These are phyloP conservation scores for Oenanthe sinensis DNA, from an alignment of 129 eudicot species.

Conservation along the genomic window DNA sequence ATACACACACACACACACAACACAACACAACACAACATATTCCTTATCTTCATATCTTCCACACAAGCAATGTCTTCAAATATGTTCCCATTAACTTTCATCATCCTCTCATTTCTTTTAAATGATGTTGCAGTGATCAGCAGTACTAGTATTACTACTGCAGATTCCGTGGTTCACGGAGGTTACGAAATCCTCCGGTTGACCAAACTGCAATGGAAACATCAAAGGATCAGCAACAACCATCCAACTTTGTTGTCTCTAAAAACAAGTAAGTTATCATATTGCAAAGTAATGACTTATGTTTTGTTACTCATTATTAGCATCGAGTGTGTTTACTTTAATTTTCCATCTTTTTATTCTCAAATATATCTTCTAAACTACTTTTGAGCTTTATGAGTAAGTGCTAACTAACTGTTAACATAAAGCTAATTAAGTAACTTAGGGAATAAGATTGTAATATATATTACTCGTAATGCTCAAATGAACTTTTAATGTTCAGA, in stretches of 20 bases:
- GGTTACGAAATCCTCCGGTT: conserved; percentile 41
- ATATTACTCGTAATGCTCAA: not conserved
- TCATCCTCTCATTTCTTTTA: conserved; percentile 20
- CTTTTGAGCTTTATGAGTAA: conserved; percentile 11
- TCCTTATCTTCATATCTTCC: conserved; percentile 3
- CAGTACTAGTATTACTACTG: conserved; percentile 7
- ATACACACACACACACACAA: too few relatives aligned
- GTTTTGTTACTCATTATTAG: not conserved
- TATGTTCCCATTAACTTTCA: not conserved
- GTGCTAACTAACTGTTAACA: conserved; percentile 3
- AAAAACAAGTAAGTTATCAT: conserved; percentile 64
- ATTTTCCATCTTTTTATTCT: not conserved
- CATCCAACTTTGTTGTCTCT: conserved; percentile 34
- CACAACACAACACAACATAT: too few relatives aligned
- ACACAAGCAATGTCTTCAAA: conserved; percentile 5
- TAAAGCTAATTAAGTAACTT: not conserved
- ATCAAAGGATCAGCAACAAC: conserved; percentile 7
- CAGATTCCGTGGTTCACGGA: conserved; percentile 10
- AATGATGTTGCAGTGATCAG: conserved; percentile 13
- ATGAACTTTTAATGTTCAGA: not conserved
- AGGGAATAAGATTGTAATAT: not conserved
- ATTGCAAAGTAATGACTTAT: not conserved
- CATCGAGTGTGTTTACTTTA: not conserved
- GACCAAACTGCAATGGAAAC: conserved; percentile 35
- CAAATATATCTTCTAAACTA: conserved; percentile 3